Conservation (phyloP, 495 filamentous ascomycete genomes). For the Hypomontagnella monticulosa region DNA sequence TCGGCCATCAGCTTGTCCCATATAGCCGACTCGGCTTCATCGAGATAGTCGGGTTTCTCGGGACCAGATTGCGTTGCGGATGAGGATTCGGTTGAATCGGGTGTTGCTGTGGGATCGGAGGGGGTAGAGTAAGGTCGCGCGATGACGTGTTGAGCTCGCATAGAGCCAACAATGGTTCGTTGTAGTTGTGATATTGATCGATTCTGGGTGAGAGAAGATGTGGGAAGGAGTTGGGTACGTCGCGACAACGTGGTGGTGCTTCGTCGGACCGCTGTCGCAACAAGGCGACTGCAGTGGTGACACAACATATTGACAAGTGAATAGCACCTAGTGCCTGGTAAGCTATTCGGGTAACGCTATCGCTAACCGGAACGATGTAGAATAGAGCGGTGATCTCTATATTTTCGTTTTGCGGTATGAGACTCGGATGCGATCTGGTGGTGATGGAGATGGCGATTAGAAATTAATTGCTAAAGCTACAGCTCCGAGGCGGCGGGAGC, state of each 20-base stretch:
- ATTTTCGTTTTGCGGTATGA: no score
- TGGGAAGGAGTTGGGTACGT: slow-evolving; percentile 13
- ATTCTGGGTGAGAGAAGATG: not conserved
- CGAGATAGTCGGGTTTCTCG: slow-evolving; percentile 54
- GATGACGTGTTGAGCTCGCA: not conserved
- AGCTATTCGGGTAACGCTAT: no score
- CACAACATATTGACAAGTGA: slow-evolving; percentile 24
- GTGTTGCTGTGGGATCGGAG: slow-evolving; percentile 9
- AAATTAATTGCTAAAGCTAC: no score
- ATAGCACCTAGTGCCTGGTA: no score
- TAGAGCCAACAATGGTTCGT: not conserved
- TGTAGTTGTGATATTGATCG: slow-evolving; percentile 7
- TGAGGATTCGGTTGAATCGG: slow-evolving; percentile 1
- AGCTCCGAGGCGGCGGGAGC: not conserved
- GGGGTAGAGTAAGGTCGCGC: slow-evolving; percentile 27
- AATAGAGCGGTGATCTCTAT: no score
- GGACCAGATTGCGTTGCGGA: slow-evolving; percentile 25
- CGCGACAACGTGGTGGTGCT: slow-evolving; percentile 21
- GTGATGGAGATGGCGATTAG: no score
- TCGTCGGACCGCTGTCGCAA: slow-evolving; percentile 24
- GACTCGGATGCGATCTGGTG: no score
- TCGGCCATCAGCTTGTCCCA: slow-evolving; percentile 56
- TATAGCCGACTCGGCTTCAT: slow-evolving; percentile 55
- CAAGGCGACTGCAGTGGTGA: slow-evolving; percentile 33
- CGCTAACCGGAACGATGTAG: no score